phyloP scores from a whole-genome alignment of 2,329 filamentous ascomycete species.

The Aschersonia sp. region DNA sequence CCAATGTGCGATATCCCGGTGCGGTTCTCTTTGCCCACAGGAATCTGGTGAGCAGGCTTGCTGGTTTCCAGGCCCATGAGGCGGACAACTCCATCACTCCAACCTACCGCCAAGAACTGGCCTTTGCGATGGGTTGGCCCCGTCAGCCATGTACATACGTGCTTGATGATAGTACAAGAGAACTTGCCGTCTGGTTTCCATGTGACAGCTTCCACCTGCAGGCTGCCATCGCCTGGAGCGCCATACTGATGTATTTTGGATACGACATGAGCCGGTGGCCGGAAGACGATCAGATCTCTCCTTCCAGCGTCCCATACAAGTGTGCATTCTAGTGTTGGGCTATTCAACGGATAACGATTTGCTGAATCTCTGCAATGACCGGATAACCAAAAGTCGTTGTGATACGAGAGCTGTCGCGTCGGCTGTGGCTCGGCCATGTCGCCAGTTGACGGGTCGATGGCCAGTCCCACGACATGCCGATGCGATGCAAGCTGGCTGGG shows the following conservation, averaged over 20 bases:
- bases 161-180: background rate
- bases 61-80: constrained; percentile 67
- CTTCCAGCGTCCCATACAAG: too few relatives aligned
- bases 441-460: too few relatives aligned
- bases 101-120: constrained; percentile 67
- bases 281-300: too few relatives aligned
- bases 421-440: too few relatives aligned
- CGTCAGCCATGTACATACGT: background rate
- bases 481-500: too few relatives aligned
- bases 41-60: constrained; percentile 64
- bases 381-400: too few relatives aligned
- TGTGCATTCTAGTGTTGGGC: too few relatives aligned
- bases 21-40: constrained; percentile 28
- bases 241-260: constrained; percentile 27
- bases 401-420: too few relatives aligned
- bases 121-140: constrained; percentile 24
- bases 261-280: too few relatives aligned
- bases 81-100: constrained; percentile 66
- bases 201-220: constrained; percentile 31
- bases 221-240: constrained; percentile 22
- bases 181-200: constrained; percentile 56
- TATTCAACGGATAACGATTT: too few relatives aligned
- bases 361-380: too few relatives aligned
- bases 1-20: constrained; percentile 35
- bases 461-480: too few relatives aligned